Base-by-base conservation (phyloP, 768 basidiomycete species). In the Termitomyces sp. region DNA sequence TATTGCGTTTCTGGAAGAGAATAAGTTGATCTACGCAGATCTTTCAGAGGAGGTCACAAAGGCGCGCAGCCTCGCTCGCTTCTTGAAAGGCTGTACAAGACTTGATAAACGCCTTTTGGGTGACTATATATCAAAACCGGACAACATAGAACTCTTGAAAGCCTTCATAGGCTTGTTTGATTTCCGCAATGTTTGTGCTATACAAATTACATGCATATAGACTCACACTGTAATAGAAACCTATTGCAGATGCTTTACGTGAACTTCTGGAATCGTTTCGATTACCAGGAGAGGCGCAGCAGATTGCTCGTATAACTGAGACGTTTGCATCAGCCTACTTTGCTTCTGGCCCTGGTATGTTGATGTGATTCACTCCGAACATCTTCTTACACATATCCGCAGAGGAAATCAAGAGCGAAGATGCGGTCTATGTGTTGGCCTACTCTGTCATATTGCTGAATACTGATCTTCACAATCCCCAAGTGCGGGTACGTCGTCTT, bases 381-480 rank as follows among this genome's bases (percentile, higher is more conserved):
- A 32, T 53, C 51, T 50, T 27, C 55, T 56, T 46, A 43, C 5
- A 55, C 34, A 34, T 30, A 35, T 62, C 39, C 48, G 27, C 58
- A 94, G 94, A 83, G 57, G 95, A 95, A 68, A 87, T 98, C 61
- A 91, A 89, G 67, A 86, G 77, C 55, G 85, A 93, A 72, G 97
- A 98, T 67, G 91, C 96, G 5, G 91, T 92, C 19, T 95, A 97
- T 70, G 90, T 99, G 8, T 73, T 99, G 25, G 84, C 96, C 1
- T 99, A 87, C 70, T 98, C 97, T 0, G 87, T 99, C 58, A 98
- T 99, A 70, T 83, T 99, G 94, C 82, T 99, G 49, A 99, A 99
- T 72, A 99, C 97, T 8, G 97, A 99, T 73, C 83, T 85, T 32
- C 95, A 98, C 68, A 98, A 91, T 67, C 94, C 95, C 12, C 94